Evolutionary conservation across 192 early-diverging fungal genomes (phyloP), one percentile per base, ranked within the genome.

Genomic region (Gigaspora rosea): DNA sequence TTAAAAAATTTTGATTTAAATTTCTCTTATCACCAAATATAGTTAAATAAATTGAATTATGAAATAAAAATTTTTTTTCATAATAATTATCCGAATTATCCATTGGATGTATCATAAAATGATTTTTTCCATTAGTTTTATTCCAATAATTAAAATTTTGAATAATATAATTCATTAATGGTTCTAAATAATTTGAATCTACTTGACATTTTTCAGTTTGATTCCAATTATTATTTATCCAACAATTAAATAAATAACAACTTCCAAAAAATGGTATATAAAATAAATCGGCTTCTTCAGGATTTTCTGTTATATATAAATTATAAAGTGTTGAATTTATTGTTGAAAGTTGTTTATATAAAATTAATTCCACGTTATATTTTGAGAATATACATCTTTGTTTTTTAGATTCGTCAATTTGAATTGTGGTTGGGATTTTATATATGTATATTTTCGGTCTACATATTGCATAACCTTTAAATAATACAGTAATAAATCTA

Each of bases 21-120:
- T 52, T 54, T 58, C 85, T 61, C 58, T 84, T 86, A 51, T 86
- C 85, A 27, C 85, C 85, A 35, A 86, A 79, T 0, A 82, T 84
- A 12, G 80, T 86, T 62, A 86, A 66, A 54, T 84, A 86, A 9
- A 80, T 83, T 1, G 85, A 83, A 33, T 78, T 78, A 20, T 78
- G 50, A 73, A 79, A 71, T 2, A 71, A 49, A 50, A 61, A 57
- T 13, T 48, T 79, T 52, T 46, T 69, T 8, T 79, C 74, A 57
- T 86, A 86, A 50, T 84, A 86, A 54, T 71, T 80, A 41, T 73
- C 80, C 0, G 80, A 78, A 16, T 73, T 54, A 49, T 83, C 82
- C 82, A 85, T 87, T 4, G 86, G 82, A 54, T 87, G 86, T 9
- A 82, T 68, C 78, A 87, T 80, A n/a, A 87, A 75, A 62, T 86